Base-by-base conservation (phyloP, 257 asterid species). In the Petunia axillaris region DNA sequence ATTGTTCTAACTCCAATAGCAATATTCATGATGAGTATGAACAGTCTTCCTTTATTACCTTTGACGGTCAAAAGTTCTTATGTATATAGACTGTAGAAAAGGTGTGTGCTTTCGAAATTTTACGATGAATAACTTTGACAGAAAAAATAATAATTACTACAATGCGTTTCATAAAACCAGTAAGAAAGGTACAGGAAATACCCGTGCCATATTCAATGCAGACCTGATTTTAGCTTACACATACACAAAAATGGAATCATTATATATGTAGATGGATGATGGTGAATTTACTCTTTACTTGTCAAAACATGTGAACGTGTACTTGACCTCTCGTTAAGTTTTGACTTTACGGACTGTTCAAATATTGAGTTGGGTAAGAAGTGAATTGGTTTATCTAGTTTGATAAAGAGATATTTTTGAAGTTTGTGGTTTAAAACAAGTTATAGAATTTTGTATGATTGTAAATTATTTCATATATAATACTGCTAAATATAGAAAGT, bases 201-300 rank as follows among this genome's bases (percentile, higher is more conserved):
- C 85, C 85, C 85, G 85, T 81, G 85, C 77, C 44, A 46, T n/a
- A 39, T 46, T 84, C 70, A 64, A 50, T 77, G 82, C 59, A 80
- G 83, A 70, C 83, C 48, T 9, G 25, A 10, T 71, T 48, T 35
- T 63, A 63, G 43, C 10, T 46, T 25, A 59, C 46, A 58, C 43
- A 10, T 53, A 41, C 1, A 46, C 44, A 71, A 71, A 16, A 13
- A 25, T 70, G 59, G 77, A 70, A 70, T 46, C 59, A 46, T 41
- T 9, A 70, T 70, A 59, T 70, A 70, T 70, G 77, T 70, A 25
- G 43, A 70, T 46, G 16, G 5, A 70, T 70, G 3, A 70, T 46
- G 16, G 2, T 48, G 8, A 46, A 46, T 5, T 70, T 70, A 46
- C 8, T 48, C 58, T 70, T 46, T 70, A 70, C 59, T 70, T 70